Conservation (phyloP, 768 basidiomycete genomes). For the Astraeus odoratus region DNA sequence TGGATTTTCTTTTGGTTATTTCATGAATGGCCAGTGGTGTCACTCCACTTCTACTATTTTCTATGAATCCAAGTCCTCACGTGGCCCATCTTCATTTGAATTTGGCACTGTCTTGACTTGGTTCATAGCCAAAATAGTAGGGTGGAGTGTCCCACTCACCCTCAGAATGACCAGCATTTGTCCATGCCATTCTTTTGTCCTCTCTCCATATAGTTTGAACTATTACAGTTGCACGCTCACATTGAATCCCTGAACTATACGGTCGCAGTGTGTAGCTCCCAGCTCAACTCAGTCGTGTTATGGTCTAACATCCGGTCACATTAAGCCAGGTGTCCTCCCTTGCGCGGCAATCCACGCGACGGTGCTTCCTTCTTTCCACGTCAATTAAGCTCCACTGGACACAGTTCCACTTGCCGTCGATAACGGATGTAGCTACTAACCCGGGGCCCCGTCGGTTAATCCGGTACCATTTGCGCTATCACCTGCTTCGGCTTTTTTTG, state of each 20-base stretch:
- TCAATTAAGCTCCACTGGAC: too few relatives aligned
- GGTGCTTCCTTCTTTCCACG: too few relatives aligned
- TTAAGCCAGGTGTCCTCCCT: too few relatives aligned
- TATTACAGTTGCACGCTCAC: not conserved
- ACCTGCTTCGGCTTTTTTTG: not conserved
- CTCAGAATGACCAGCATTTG: slow-evolving; percentile 5
- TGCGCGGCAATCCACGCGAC: too few relatives aligned
- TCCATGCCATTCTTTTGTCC: not conserved
- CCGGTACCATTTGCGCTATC: slow-evolving; percentile 5
- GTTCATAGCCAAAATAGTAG: slow-evolving; percentile 59
- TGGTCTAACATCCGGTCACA: too few relatives aligned
- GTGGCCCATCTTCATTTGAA: slow-evolving; percentile 29
- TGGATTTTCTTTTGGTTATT: slow-evolving; percentile 10
- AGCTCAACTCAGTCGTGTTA: too few relatives aligned
- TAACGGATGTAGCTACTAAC: not conserved
- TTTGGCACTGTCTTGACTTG: slow-evolving; percentile 29
- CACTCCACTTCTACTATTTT: slow-evolving; percentile 26
- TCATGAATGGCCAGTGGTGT: slow-evolving; percentile 21
- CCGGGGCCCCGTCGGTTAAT: slow-evolving; percentile 1
- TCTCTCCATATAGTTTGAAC: not conserved
- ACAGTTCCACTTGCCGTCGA: too few relatives aligned
- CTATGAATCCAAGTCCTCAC: slow-evolving; percentile 34
- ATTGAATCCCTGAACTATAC: too few relatives aligned
- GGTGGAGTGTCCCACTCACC: slow-evolving; percentile 32
- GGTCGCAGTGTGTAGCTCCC: too few relatives aligned